phyloP scores from a whole-genome alignment of 2,329 filamentous ascomycete genomes.

The Purpureocillium takamizusanense region DNA sequence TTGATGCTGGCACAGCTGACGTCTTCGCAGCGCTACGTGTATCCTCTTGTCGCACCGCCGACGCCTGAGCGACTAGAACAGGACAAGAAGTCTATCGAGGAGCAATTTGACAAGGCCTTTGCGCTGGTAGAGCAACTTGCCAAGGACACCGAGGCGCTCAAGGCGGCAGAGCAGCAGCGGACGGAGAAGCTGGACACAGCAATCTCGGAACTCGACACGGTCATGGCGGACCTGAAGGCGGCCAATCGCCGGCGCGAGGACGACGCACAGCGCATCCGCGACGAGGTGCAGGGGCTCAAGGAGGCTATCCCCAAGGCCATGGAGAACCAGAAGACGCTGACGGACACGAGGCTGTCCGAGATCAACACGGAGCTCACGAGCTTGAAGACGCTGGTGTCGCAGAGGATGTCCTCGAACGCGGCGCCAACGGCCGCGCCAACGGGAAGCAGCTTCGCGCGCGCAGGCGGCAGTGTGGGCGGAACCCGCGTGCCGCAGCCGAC shows the following conservation, averaged over 20 bases:
- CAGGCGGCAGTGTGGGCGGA: slow-evolving; percentile 10
- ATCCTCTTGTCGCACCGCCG: slow-evolving; percentile 83
- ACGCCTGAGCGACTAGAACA: slow-evolving; percentile 89
- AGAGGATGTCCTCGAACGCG: slow-evolving; percentile 40
- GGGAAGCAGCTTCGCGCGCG: slow-evolving; percentile 13
- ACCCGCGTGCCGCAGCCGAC: slow-evolving; percentile 15
- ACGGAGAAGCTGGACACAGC: slow-evolving; percentile 77
- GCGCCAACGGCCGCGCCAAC: slow-evolving; percentile 13
- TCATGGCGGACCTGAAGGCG: slow-evolving; percentile 73
- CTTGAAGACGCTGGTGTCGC: slow-evolving; percentile 74
- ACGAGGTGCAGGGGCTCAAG: slow-evolving; percentile 76
- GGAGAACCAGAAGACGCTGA: slow-evolving; percentile 75
- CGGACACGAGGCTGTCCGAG: slow-evolving; percentile 74
- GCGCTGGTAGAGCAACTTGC: slow-evolving; percentile 83
- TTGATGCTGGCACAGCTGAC: neutral
- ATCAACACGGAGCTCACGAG: slow-evolving; percentile 83
- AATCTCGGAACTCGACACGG: slow-evolving; percentile 73
- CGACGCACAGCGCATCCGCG: slow-evolving; percentile 74
- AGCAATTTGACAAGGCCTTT: slow-evolving; percentile 89
- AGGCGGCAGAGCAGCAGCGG: slow-evolving; percentile 74
- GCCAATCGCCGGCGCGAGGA: slow-evolving; percentile 76
- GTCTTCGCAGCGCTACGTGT: slow-evolving; percentile 70
- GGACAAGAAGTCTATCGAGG: slow-evolving; percentile 88
- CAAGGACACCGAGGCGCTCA: slow-evolving; percentile 81
- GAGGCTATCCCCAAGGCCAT: slow-evolving; percentile 83